These are phyloP conservation scores for Penicillium sp. DNA, from an alignment of 2,329 filamentous ascomycete genomes.

Conservation along the genomic window DNA sequence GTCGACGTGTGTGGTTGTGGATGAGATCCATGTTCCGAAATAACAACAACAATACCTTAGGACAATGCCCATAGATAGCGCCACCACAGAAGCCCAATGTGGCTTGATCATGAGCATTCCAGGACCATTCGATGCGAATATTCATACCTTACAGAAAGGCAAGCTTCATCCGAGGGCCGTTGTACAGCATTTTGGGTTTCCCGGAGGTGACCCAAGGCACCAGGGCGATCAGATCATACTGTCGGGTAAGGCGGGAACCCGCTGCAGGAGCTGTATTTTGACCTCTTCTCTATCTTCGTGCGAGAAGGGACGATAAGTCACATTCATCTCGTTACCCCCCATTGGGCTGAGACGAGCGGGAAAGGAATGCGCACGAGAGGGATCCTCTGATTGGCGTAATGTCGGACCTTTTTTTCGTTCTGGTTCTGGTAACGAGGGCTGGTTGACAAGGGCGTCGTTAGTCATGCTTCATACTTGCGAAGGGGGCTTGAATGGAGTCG, in stretches of 20 bases:
- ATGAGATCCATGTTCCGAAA: not conserved
- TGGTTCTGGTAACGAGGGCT: constrained; percentile 5
- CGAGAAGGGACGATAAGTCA: not conserved
- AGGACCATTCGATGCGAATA: not conserved
- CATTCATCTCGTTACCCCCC: not conserved
- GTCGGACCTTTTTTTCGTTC: no score
- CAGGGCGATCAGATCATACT: constrained; percentile 28
- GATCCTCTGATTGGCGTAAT: not conserved
- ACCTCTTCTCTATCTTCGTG: constrained; percentile 12
- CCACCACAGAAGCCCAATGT: not conserved
- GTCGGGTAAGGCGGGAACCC: constrained; percentile 26
- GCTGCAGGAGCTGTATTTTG: constrained; percentile 23
- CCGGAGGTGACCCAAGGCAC: constrained; percentile 24
- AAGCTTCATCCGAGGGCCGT: not conserved
- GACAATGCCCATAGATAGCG: not conserved
- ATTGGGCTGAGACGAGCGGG: not conserved
- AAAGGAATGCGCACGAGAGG: not conserved
- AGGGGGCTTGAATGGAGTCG: not conserved
- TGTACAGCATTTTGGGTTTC: constrained; percentile 8
- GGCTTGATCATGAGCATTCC: not conserved
- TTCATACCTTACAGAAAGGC: not conserved
- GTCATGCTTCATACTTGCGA: no score
- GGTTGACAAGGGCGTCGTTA: not conserved
- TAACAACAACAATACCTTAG: not conserved
- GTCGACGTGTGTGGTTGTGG: constrained; percentile 8